Evolutionary conservation across 768 basidiomycete species (phyloP), one percentile per base, ranked within the genome.

Genomic region (Lenzites betulinus): DNA sequence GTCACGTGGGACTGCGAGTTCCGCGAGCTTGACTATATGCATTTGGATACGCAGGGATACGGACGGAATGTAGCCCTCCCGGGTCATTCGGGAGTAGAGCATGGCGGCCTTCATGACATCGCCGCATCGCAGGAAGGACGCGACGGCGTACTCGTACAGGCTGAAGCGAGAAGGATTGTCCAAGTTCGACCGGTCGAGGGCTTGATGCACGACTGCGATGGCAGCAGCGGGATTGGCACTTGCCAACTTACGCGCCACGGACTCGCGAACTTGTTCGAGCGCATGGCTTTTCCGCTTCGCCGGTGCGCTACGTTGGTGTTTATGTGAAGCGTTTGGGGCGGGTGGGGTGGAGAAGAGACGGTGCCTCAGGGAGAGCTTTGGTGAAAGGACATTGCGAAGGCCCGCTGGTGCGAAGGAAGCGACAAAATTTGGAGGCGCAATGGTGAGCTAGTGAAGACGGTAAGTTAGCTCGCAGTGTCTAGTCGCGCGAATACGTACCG

Each of bases 61-160:
- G 15, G 76, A 66, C 1, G 79, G 73, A 1, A 77, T 51, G 42
- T 82, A 72, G 9, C 77, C 76, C 18, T 77, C 74, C 1, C 71
- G 66, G 20, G 67, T 60, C 78, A 86, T 81, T 18, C 76, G 73
- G 8, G 73, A 64, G 64, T 81, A 77, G 12, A 84, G 68, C 2
- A 67, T 59, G 18, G 75, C 66, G 0, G 84, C 83, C 35, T 75
- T 70, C 13, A 66, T 64, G 53, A 79, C 76, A 8, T 70, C 57
- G 1, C 73, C 73, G 39, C 75, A 64, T 18, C 76, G 69, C 23
- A 85, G 66, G 48, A 84, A 77, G 20, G 76, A 71, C 8, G 70
- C 63, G 22, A 83, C 77, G 47, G 77, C 65, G 20, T 70, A 71
- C 59, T 78, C 76, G 62, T 76, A 82, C 8, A 55, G 48, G 57